Percentiles rank a stretch among this genome's conserved stretches.
Evolutionary conservation across 176 grass and related monocot species (phyloP).

Genomic region (Phoenix dactylifera): DNA sequence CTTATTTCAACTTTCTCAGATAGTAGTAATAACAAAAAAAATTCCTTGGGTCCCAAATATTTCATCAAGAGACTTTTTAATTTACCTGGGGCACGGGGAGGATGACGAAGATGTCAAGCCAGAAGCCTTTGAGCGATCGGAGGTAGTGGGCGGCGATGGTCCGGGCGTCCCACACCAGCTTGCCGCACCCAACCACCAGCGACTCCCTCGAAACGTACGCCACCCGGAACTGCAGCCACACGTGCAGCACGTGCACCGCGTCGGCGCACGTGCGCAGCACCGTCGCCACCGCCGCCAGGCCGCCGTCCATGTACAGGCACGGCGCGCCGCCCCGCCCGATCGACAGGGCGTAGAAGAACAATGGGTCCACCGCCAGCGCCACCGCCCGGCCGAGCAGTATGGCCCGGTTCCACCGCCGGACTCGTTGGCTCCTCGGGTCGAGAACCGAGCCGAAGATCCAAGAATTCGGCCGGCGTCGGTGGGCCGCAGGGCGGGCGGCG

Average conservation of each 20-base stretch:
- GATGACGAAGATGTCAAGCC: slow-evolving; percentile 87
- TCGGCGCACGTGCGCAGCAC: slow-evolving; percentile 64
- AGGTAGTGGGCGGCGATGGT: slow-evolving; percentile 76
- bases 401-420: slow-evolving; percentile 80
- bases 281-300: slow-evolving; percentile 44
- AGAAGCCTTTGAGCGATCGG: slow-evolving; percentile 50
- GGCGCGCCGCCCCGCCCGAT: slow-evolving; percentile 34
- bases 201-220: slow-evolving; percentile 93
- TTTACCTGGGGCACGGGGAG: slow-evolving; percentile 82
- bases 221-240: slow-evolving; percentile 81
- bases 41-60: too few species aligned
- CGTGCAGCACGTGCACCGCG: slow-evolving; percentile 52
- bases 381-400: slow-evolving; percentile 66
- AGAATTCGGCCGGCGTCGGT: slow-evolving; percentile 4
- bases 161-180: slow-evolving; percentile 89
- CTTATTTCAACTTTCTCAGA: too few species aligned
- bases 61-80: too few species aligned
- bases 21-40: too few species aligned
- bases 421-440: slow-evolving; percentile 66
- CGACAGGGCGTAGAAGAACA: slow-evolving; percentile 93
- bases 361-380: slow-evolving; percentile 67
- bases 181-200: slow-evolving; percentile 85
- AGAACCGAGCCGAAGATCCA: slow-evolving; percentile 69
- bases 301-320: slow-evolving; percentile 51
- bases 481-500: not conserved